These are phyloP conservation scores for Apiotrichum gracile DNA, from an alignment of 1,284 basidiomycete species.

Conservation along the genomic window DNA sequence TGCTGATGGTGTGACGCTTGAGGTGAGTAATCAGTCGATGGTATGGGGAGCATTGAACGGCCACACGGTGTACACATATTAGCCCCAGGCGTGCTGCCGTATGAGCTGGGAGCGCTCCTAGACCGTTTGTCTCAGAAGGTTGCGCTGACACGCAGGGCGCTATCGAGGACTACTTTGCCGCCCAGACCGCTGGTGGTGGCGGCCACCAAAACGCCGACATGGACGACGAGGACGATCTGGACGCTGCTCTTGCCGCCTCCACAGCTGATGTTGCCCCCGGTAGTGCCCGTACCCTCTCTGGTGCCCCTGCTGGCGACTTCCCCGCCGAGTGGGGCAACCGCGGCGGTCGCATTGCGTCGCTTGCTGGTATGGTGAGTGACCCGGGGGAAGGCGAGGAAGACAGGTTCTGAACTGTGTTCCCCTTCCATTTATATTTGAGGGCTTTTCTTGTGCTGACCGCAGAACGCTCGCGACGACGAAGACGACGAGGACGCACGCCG, in stretches of 20 bases:
- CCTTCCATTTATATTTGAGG: neutral
- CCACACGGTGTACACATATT: no score
- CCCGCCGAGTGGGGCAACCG: conserved; percentile 40
- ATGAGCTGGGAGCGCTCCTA: no score
- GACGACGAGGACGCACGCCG: conserved; percentile 20
- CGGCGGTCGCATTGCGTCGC: conserved; percentile 20
- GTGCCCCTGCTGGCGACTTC: conserved; percentile 24
- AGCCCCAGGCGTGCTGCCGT: no score
- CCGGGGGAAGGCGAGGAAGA: neutral
- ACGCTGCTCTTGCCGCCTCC: conserved; percentile 14
- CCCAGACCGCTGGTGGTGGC: conserved; percentile 27
- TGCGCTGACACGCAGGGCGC: conserved; percentile 27
- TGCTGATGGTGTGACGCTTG: conserved; percentile 33
- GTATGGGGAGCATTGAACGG: neutral
- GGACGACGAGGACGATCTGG: conserved; percentile 22
- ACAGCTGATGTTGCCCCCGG: conserved; percentile 6
- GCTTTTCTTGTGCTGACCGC: neutral
- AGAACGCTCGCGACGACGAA: conserved; percentile 19
- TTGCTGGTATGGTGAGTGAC: conserved; percentile 18
- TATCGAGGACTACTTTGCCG: conserved; percentile 42
- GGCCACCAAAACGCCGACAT: conserved; percentile 15
- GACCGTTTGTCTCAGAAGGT: no score
- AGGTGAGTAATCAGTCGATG: conserved; percentile 24
- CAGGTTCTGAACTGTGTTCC: neutral
- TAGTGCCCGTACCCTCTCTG: conserved; percentile 29